phyloP scores from a whole-genome alignment of 192 early-diverging fungal species.

The Piromyces finnis region DNA sequence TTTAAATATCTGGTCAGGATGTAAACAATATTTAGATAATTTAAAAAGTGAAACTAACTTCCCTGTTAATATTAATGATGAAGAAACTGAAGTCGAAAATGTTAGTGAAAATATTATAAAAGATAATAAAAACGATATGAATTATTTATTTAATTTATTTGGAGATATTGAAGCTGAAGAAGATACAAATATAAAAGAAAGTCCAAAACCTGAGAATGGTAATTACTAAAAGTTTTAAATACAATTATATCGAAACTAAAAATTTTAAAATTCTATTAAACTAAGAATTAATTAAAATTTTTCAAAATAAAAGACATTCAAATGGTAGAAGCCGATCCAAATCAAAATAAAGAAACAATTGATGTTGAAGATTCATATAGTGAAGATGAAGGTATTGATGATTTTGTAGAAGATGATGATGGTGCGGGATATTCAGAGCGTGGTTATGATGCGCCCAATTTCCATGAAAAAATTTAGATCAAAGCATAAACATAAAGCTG shows the following conservation, averaged over 20 bases:
- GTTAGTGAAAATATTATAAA: neutral
- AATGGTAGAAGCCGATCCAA: neutral
- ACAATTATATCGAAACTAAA: too few relatives aligned
- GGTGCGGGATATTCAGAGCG: constrained; percentile 45
- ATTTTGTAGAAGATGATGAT: constrained; percentile 85
- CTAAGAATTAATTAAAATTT: too few relatives aligned
- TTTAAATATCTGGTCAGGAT: neutral
- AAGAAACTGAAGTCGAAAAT: neutral
- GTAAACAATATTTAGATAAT: neutral
- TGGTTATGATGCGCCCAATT: neutral
- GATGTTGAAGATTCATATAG: constrained; percentile 9
- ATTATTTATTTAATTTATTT: neutral
- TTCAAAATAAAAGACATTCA: too few relatives aligned
- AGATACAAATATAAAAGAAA: neutral
- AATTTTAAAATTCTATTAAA: too few relatives aligned
- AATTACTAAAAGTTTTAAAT: neutral
- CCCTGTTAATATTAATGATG: neutral
- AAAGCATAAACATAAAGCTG: neutral
- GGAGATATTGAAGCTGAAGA: neutral
- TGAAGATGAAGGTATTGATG: constrained; percentile 37
- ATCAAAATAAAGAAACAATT: constrained; percentile 6
- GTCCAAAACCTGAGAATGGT: neutral
- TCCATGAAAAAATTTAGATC: constrained; percentile 6
- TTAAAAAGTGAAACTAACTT: neutral
- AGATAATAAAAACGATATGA: neutral